A percentile compares a stretch with the other conserved stretches of the same genome.
phyloP scores from a whole-genome alignment of 257 asterid species.

The Solanum verrucosum region DNA sequence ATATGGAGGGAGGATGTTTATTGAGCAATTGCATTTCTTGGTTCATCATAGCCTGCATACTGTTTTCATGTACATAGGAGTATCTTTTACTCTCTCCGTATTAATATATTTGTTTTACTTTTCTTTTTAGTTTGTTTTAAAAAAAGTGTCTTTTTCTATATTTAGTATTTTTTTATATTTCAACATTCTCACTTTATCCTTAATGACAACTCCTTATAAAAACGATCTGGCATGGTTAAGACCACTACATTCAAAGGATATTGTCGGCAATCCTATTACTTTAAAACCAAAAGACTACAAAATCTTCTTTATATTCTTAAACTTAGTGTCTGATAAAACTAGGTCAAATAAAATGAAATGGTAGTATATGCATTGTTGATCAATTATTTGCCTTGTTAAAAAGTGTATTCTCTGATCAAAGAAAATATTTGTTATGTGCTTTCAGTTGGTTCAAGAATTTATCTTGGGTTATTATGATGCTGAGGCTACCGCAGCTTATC shows the following conservation, averaged over 20 bases:
- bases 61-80: background rate
- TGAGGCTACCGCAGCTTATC: constrained; percentile 72
- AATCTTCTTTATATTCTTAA: background rate
- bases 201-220: background rate
- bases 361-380: background rate
- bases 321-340: background rate
- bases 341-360: background rate
- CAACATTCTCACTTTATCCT: background rate
- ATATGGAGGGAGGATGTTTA: background rate
- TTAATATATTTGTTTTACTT: background rate
- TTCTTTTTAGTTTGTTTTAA: background rate
- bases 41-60: background rate
- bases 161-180: background rate
- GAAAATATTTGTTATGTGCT: background rate
- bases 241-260: background rate
- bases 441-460: constrained; percentile 83
- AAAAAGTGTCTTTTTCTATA: background rate
- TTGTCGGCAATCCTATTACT: background rate
- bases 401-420: background rate
- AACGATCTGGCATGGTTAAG: background rate
- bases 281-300: background rate
- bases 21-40: background rate
- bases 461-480: constrained; percentile 77
- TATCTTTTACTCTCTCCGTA: background rate
- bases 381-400: background rate